Conservation (phyloP, 129 eudicot genomes). For the Centaurea solstitialis region DNA sequence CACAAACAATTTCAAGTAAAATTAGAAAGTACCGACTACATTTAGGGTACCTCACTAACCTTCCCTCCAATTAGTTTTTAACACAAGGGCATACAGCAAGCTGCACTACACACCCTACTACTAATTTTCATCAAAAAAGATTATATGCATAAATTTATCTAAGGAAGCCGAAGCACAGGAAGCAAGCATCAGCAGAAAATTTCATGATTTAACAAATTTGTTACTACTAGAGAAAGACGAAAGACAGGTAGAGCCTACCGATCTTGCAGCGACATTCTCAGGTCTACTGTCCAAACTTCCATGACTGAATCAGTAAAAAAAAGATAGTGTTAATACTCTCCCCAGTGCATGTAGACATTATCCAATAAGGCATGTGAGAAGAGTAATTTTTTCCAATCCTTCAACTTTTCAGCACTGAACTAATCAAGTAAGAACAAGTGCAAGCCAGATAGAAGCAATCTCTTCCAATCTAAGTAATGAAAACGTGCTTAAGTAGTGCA, state of each 20-base stretch:
- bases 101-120: neutral
- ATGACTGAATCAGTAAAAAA: constrained; percentile 41
- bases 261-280: constrained; percentile 40
- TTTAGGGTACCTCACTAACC: neutral
- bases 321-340: constrained; percentile 11
- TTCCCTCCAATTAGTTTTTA: neutral
- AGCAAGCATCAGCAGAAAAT: neutral
- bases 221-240: neutral
- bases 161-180: neutral
- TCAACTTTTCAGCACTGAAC: constrained; percentile 49
- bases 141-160: neutral
- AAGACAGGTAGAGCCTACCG: constrained; percentile 39
- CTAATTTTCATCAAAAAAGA: neutral
- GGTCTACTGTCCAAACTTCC: constrained; percentile 52
- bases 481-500: constrained; percentile 96
- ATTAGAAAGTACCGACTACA: neutral
- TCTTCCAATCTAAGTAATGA: constrained; percentile 39
- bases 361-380: constrained; percentile 32
- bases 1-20: neutral
- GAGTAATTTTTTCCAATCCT: constrained; percentile 30
- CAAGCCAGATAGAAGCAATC: constrained; percentile 32
- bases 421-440: constrained; percentile 35
- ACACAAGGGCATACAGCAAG: neutral
- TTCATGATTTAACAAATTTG: neutral
- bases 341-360: neutral